A percentile compares a stretch with the other conserved stretches of the same genome.
phyloP scores from a whole-genome alignment of 2,329 filamentous ascomycete species.

The Tricladium varicosporioides region DNA sequence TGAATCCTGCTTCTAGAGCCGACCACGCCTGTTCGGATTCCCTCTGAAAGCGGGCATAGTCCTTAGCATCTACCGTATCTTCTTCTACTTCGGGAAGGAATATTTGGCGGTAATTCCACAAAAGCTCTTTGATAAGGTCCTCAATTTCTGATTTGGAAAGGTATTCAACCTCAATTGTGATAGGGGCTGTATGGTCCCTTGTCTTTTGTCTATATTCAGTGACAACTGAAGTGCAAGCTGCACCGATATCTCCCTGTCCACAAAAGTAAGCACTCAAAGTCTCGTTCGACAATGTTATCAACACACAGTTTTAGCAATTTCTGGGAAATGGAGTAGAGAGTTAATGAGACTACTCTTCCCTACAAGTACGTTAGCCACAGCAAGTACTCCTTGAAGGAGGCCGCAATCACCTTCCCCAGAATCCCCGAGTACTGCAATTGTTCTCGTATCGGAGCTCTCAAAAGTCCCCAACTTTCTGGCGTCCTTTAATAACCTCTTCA shows the following conservation, averaged over 20 bases:
- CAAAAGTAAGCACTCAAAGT: too few relatives aligned
- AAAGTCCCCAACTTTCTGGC: slow-evolving; percentile 15
- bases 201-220: slow-evolving; percentile 36
- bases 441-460: slow-evolving; percentile 19
- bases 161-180: slow-evolving; percentile 36
- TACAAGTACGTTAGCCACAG: slow-evolving; percentile 14
- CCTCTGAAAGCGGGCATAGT: slow-evolving; percentile 28
- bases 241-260: slow-evolving; percentile 32
- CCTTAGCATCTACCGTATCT: slow-evolving; percentile 20
- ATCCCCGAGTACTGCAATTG: slow-evolving; percentile 20
- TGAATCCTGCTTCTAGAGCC: slow-evolving; percentile 37
- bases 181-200: slow-evolving; percentile 24
- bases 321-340: slow-evolving; percentile 35
- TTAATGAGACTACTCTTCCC: slow-evolving; percentile 38
- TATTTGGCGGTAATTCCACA: slow-evolving; percentile 35
- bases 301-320: slow-evolving; percentile 29
- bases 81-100: slow-evolving; percentile 28
- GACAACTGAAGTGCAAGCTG: slow-evolving; percentile 36
- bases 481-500: slow-evolving; percentile 17
- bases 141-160: slow-evolving; percentile 29
- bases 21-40: slow-evolving; percentile 43
- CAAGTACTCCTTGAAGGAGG: background rate
- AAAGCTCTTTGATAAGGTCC: slow-evolving; percentile 32
- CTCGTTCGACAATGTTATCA: background rate
- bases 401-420: slow-evolving; percentile 22